phyloP scores from a whole-genome alignment of 163 green algal species.

The Chloroidium sp. region DNA sequence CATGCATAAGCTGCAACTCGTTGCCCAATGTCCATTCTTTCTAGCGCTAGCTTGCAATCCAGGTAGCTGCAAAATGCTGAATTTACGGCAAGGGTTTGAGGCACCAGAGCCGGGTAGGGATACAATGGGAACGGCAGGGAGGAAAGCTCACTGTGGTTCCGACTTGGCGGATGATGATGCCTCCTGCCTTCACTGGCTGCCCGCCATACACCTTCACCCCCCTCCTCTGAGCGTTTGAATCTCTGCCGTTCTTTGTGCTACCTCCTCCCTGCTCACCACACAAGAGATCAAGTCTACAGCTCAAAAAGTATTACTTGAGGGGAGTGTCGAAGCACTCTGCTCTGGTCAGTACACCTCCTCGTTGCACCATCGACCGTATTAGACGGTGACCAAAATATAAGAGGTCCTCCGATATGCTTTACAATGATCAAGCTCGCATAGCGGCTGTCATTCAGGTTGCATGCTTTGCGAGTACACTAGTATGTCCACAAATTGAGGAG shows the following conservation, averaged over 20 bases:
- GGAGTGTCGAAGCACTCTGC: too few species aligned
- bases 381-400: too few species aligned
- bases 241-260: slow-evolving; percentile 94
- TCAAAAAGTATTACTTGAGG: too few species aligned
- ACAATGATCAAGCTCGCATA: too few species aligned
- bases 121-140: neutral
- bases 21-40: neutral
- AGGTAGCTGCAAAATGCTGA: neutral
- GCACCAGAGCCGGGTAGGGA: neutral
- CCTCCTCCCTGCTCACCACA: slow-evolving; percentile 43
- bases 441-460: too few species aligned
- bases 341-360: too few species aligned
- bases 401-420: too few species aligned
- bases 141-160: slow-evolving; percentile 67
- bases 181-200: slow-evolving; percentile 83
- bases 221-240: slow-evolving; percentile 76
- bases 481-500: too few species aligned
- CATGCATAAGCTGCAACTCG: neutral
- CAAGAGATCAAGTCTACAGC: too few species aligned
- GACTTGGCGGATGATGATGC: slow-evolving; percentile 93
- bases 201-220: slow-evolving; percentile 96
- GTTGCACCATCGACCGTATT: too few species aligned
- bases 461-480: too few species aligned
- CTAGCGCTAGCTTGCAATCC: neutral
- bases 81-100: neutral